Evolutionary conservation across 768 basidiomycete genomes (phyloP).

Genomic region (Russula sp.): DNA sequence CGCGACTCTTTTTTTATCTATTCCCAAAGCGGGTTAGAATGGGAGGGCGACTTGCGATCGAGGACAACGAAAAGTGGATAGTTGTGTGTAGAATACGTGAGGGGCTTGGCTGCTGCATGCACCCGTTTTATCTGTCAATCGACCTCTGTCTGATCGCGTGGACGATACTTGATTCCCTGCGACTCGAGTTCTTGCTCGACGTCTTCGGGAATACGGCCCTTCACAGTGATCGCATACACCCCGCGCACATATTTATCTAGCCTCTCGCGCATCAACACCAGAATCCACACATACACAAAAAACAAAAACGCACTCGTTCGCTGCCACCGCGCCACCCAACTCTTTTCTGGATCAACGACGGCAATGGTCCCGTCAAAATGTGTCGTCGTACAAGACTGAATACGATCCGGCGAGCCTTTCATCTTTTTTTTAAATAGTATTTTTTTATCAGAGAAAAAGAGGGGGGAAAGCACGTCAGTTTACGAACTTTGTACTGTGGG

Average conservation of each 20-base stretch:
- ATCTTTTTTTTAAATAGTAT: conserved; percentile 45
- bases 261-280: not conserved
- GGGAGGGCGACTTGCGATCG: not conserved
- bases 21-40: not conserved
- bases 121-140: conserved; percentile 34
- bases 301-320: conserved; percentile 60
- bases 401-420: conserved; percentile 79
- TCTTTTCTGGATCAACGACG: conserved; percentile 74
- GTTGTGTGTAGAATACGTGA: not conserved
- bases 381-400: conserved; percentile 80
- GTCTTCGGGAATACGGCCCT: conserved; percentile 78
- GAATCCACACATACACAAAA: conserved; percentile 1
- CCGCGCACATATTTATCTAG: conserved; percentile 86
- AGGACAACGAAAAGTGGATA: not conserved
- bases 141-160: conserved; percentile 71
- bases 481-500: not conserved
- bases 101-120: not conserved
- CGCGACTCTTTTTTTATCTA: not conserved
- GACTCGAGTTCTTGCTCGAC: conserved; percentile 73
- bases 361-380: conserved; percentile 91
- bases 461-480: not conserved
- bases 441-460: not conserved
- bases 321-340: conserved; percentile 98
- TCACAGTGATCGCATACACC: conserved; percentile 89
- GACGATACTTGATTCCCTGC: conserved; percentile 77